Evolutionary conservation across 148 eudicot species (phyloP), one percentile per base, ranked within the genome.

Genomic region (Persicaria maculosa): DNA sequence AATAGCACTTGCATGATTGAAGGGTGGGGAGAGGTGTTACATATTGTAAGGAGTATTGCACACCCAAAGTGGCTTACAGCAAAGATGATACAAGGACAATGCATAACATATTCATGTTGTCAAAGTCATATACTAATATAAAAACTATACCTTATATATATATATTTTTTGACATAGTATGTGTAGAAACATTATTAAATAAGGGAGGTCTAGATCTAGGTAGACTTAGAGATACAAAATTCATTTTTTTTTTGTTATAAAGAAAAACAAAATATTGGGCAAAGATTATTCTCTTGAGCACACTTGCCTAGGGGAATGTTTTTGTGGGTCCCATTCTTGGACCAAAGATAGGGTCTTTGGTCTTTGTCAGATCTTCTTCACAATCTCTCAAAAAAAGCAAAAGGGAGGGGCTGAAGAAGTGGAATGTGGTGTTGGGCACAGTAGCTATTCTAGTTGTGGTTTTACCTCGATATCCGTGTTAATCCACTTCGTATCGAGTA

Each of bases 221-320:
- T 31, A 31, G 40, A 31, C 76, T 76, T 58, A 48, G 70, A 65
- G 45, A 43, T 65, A 43, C 46, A 65, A 36, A 48, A 31, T 1
- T 1, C 40, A 65, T 14, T 65, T 43, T 17, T 10, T 12, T 6
- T 65, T 43, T 12, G 2, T 12, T 12, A 36, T 5, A 20, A 62
- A 25, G 31, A 25, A 65, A 65, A 36, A 14, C 12, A 10, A 31
- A 57, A 44, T 46, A 78, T 78, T 71, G 79, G 83, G 78, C 44
- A 71, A 47, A 77, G 79, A 84, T 81, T 85, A 85, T 87, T 83
- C 89, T 65, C 78, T 71, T 50, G 68, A 61, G 86, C 87, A 86
- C 92, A 83, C 74, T 80, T 59, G 80, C 79, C 89, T 71, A 90
- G 90, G 90, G 79, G 95, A 90, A 90, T 90, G 94, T 65, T 90